Conservation (phyloP, 2,329 filamentous ascomycete genomes). For the Colletotrichum neosansevieriae region DNA sequence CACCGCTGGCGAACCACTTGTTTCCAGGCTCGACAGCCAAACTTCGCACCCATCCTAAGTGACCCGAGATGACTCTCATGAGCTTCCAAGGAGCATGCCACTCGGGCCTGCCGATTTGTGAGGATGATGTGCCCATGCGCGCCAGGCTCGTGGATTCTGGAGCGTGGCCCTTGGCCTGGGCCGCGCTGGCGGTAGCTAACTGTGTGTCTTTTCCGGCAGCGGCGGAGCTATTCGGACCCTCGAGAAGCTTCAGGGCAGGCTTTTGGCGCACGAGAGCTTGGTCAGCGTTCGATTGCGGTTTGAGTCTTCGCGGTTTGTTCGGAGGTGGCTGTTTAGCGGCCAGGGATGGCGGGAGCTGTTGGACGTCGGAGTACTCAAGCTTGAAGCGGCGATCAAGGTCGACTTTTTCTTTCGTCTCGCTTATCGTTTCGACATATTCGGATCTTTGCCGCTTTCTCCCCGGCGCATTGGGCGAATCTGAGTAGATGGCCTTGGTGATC, state of each 20-base stretch:
- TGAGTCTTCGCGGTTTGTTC: constrained; percentile 52
- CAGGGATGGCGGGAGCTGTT: constrained; percentile 80
- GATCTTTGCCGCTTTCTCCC: constrained; percentile 53
- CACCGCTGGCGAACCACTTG: constrained; percentile 96
- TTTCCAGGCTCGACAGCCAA: constrained; percentile 95
- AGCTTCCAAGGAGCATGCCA: constrained; percentile 99
- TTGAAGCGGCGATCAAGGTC: constrained; percentile 65
- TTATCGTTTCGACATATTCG: neutral
- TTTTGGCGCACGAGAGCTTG: constrained; percentile 57
- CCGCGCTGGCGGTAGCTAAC: neutral
- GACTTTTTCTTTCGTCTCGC: constrained; percentile 3
- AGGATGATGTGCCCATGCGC: constrained; percentile 37
- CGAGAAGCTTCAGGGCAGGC: constrained; percentile 52
- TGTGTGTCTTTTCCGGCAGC: constrained; percentile 6
- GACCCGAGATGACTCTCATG: constrained; percentile 96
- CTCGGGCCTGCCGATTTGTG: constrained; percentile 76
- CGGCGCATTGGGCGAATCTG: constrained; percentile 43
- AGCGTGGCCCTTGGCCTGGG: neutral
- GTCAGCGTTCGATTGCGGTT: constrained; percentile 55
- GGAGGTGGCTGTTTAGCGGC: constrained; percentile 78
- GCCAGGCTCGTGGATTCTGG: constrained; percentile 49
- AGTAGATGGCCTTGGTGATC: constrained; percentile 54
- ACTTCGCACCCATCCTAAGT: constrained; percentile 92
- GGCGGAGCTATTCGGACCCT: constrained; percentile 41
- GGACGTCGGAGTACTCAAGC: constrained; percentile 82